These are phyloP conservation scores for Chlamydomonas sp. DNA, from an alignment of 139 green algal genomes.

Conservation along the genomic window DNA sequence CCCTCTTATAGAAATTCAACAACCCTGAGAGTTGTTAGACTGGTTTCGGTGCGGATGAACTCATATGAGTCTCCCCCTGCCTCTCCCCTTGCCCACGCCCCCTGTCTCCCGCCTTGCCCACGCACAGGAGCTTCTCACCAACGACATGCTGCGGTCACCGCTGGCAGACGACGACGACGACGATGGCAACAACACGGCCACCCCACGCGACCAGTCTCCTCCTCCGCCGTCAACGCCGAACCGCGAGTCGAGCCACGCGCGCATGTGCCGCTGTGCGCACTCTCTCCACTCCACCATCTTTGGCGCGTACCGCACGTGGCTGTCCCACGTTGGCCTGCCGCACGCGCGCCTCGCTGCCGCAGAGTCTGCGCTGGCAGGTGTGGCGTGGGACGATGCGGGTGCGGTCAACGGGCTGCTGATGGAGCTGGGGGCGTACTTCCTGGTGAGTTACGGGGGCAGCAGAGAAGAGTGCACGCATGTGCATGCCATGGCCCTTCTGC, in stretches of 20 bases:
- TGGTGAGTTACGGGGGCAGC: too few relatives aligned
- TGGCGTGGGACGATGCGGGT: neutral
- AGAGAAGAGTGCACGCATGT: neutral
- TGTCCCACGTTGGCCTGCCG: neutral
- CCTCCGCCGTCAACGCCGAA: neutral
- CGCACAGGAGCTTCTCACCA: slow-evolving; percentile 10
- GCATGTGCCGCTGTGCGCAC: neutral
- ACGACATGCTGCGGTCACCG: neutral
- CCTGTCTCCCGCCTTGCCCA: neutral
- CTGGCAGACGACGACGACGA: neutral
- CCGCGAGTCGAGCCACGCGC: neutral
- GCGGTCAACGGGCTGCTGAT: slow-evolving; percentile 27
- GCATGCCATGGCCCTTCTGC: too few relatives aligned
- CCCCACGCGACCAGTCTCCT: neutral
- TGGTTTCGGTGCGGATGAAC: neutral
- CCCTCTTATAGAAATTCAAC: slow-evolving; percentile 2
- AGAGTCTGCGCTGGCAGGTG: neutral
- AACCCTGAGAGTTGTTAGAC: neutral
- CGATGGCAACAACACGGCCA: neutral
- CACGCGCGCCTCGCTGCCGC: neutral
- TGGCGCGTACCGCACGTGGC: too few relatives aligned
- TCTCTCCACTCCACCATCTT: neutral
- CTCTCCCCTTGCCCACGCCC: neutral
- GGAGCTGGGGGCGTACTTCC: slow-evolving; percentile 68
- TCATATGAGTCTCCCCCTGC: neutral